Base-by-base conservation (phyloP, 2,329 filamentous ascomycete species). In the Calonectria montana region DNA sequence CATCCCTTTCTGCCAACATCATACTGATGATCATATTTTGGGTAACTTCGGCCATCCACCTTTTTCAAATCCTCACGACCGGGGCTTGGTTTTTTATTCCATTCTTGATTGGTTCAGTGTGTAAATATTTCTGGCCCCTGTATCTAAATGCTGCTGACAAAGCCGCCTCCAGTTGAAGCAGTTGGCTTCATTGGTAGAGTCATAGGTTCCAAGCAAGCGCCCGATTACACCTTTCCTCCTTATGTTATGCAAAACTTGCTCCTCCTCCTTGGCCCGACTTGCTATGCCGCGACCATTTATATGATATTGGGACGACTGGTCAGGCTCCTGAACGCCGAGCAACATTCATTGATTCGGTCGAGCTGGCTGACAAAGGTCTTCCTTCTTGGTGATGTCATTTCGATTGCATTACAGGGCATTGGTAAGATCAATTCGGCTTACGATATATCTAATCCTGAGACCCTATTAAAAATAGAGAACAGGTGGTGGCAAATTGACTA, bases 361-460 rank as follows among this genome's bases (percentile, higher is more conserved):
- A 29, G 23, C 10, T 65, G 63, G 63, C 21, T 65, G 10, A 65
- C 63, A n/a, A 65, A 65, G 23, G 37, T 55, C 18, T 65, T 65
- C 10, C 47, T 65, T 10, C 47, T 65, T 39, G 63, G 63, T 8
- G 63, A 65, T 16, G 16, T 65, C 41, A 21, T 65, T 23, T 65
- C 63, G 8, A 43, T 65, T 21, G 37, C 16, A 81, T 10, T 43
- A 8, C 57, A 62, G 18, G 57, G 37, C 25, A n/a, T 62, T 25
- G 57, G 57, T 57, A 13, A 2, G 53, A 21, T 25, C 16, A 31
- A 9, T 9, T 12, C 31, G 21, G 5, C 8, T 7, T 6, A 0
- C 8, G 5, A 16, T 2, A 39, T 25, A 7, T 23, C 9, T 25
- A 15, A 15, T 25, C 7, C 5, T 8, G 13, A 31, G 8, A 13